A percentile compares a stretch with the other conserved stretches of the same genome.
Conservation (phyloP, 805 yeast species). For the Nakazawaea ishiwadae region DNA sequence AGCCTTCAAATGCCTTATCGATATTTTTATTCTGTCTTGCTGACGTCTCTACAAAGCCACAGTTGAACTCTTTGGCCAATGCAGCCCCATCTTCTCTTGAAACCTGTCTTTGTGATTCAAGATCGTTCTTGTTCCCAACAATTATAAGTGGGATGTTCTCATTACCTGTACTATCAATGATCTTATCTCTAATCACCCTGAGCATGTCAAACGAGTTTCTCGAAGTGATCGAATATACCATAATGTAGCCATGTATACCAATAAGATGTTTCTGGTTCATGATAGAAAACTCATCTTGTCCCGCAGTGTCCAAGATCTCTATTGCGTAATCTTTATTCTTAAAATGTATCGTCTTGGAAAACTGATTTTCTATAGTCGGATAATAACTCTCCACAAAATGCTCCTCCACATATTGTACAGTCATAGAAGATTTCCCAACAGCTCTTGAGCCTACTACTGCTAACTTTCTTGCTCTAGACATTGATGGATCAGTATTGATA, state of each 20-base stretch:
- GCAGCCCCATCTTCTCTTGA: constrained; percentile 44
- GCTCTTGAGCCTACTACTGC: constrained; percentile 87
- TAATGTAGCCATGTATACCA: constrained; percentile 78
- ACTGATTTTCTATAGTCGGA: constrained; percentile 88
- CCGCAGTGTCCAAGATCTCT: constrained; percentile 89
- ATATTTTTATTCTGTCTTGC: constrained; percentile 44
- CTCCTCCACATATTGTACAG: constrained; percentile 81
- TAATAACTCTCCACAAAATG: constrained; percentile 86
- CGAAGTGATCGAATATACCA: constrained; percentile 79
- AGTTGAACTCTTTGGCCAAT: constrained; percentile 38
- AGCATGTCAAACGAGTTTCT: constrained; percentile 74
- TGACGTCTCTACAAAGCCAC: constrained; percentile 43
- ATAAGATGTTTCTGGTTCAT: constrained; percentile 74
- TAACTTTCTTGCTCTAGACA: constrained; percentile 58
- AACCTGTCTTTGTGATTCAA: constrained; percentile 53
- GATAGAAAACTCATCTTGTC: constrained; percentile 84
- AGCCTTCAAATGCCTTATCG: constrained; percentile 49
- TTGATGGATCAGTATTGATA: constrained; percentile 4
- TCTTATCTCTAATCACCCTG: constrained; percentile 75
- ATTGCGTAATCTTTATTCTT: constrained; percentile 73
- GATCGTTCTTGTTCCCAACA: constrained; percentile 50
- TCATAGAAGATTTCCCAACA: constrained; percentile 84
- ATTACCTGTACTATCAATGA: constrained; percentile 58
- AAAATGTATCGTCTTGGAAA: constrained; percentile 62
- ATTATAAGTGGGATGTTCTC: constrained; percentile 44